phyloP scores from a whole-genome alignment of 768 basidiomycete genomes.

The Daedaleopsis nitida region DNA sequence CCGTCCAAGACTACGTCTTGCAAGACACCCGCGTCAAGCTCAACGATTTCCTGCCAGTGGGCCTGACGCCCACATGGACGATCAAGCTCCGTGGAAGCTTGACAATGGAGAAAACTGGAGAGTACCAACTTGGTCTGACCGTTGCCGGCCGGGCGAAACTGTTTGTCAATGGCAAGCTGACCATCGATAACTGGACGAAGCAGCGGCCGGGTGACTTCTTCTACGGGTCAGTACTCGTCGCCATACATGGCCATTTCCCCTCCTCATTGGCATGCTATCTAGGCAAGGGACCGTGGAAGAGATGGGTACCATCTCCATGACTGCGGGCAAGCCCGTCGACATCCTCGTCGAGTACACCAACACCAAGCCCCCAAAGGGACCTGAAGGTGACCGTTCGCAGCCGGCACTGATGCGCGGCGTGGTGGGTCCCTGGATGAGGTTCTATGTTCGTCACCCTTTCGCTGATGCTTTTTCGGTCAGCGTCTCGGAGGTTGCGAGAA shows the following conservation, averaged over 20 bases:
- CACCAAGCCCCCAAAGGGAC: slow-evolving; percentile 48
- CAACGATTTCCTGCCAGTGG: slow-evolving; percentile 64
- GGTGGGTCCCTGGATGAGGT: slow-evolving; percentile 37
- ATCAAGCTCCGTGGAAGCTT: slow-evolving; percentile 58
- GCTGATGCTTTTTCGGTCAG: slow-evolving; percentile 30
- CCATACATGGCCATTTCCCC: neutral
- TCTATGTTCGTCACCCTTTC: neutral
- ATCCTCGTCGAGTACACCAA: slow-evolving; percentile 70
- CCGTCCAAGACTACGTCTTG: slow-evolving; percentile 49
- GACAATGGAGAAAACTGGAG: slow-evolving; percentile 47
- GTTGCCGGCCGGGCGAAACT: slow-evolving; percentile 68
- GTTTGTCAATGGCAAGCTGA: slow-evolving; percentile 57
- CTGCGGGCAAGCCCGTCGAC: slow-evolving; percentile 48
- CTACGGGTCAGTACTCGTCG: slow-evolving; percentile 49
- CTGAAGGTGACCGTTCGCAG: slow-evolving; percentile 52
- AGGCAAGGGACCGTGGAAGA: slow-evolving; percentile 70
- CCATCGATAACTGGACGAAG: slow-evolving; percentile 73
- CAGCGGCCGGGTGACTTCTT: slow-evolving; percentile 71
- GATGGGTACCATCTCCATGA: slow-evolving; percentile 50
- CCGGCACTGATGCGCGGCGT: slow-evolving; percentile 72
- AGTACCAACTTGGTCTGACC: slow-evolving; percentile 63
- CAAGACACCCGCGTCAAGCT: slow-evolving; percentile 66
- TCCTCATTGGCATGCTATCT: neutral
- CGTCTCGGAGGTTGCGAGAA: slow-evolving; percentile 69
- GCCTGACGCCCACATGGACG: slow-evolving; percentile 55